A percentile compares a stretch with the other conserved stretches of the same genome.
Evolutionary conservation across 2,329 filamentous ascomycete genomes (phyloP).

Genomic region (Metarhizium anisopliae): DNA sequence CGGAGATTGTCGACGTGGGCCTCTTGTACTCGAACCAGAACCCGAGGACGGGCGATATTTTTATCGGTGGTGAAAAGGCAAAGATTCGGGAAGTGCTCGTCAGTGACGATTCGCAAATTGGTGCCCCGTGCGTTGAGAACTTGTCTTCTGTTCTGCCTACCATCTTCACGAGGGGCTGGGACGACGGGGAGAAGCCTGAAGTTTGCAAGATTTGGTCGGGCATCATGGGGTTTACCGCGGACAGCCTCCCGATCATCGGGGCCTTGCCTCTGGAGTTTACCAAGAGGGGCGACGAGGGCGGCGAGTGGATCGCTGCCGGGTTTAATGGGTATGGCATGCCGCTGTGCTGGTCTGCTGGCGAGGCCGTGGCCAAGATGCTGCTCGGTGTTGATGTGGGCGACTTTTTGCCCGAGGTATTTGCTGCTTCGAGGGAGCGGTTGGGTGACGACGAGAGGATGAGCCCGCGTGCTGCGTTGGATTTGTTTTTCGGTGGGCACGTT

Average conservation of each 20-base stretch:
- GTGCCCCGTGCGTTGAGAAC: constrained; percentile 21
- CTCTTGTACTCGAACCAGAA: constrained; percentile 18
- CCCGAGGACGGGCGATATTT: constrained; percentile 29
- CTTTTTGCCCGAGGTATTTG: constrained; percentile 13
- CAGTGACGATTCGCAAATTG: constrained; percentile 32
- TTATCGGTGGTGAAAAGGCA: constrained; percentile 42
- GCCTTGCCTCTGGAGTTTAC: constrained; percentile 23
- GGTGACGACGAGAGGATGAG: background rate
- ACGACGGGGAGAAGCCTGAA: constrained; percentile 11
- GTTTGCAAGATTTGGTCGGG: constrained; percentile 37
- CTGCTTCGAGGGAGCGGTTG: constrained; percentile 10
- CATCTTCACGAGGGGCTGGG: constrained; percentile 26
- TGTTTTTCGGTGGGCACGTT: no score
- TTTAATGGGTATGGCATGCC: constrained; percentile 42
- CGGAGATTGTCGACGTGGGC: constrained; percentile 17
- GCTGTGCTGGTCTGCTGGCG: constrained; percentile 38
- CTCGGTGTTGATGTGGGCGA: constrained; percentile 12
- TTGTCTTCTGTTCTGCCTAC: constrained; percentile 28
- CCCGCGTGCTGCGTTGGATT: background rate
- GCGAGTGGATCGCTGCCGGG: constrained; percentile 39
- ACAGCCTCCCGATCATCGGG: constrained; percentile 38
- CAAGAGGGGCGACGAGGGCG: constrained; percentile 6
- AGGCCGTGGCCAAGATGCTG: constrained; percentile 23
- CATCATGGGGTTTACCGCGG: constrained; percentile 33
- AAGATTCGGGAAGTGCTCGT: constrained; percentile 28